A percentile compares a stretch with the other conserved stretches of the same genome.
Conservation (phyloP, 2,329 filamentous ascomycete genomes). For the Gremmenia infestans region DNA sequence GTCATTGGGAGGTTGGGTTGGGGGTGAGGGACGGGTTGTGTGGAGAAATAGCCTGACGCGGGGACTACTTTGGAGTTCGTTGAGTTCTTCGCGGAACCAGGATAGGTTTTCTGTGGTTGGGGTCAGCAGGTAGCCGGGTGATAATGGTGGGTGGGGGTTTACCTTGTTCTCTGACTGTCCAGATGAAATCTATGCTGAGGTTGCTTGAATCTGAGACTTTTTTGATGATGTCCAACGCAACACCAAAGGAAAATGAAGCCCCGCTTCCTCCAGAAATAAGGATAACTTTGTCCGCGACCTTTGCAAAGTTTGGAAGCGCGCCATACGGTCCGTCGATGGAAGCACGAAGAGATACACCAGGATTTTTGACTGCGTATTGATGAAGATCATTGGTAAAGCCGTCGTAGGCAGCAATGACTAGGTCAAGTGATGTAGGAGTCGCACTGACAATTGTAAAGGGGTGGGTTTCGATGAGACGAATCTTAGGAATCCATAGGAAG, state of each 20-base stretch:
- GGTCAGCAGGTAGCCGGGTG: not conserved
- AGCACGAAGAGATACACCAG: conserved; percentile 44
- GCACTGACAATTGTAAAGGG: conserved; percentile 55
- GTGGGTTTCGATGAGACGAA: conserved; percentile 54
- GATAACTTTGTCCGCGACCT: conserved; percentile 49
- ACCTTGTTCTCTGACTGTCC: conserved; percentile 45
- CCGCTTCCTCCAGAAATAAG: conserved; percentile 57
- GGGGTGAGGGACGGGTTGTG: conserved; percentile 19
- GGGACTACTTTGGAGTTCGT: conserved; percentile 25
- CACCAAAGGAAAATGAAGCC: conserved; percentile 52
- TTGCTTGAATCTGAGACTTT: conserved; percentile 32
- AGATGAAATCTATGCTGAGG: conserved; percentile 42
- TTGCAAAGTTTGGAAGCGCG: conserved; percentile 45
- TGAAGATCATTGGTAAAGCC: conserved; percentile 56
- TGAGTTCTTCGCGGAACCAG: conserved; percentile 25
- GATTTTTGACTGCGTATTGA: conserved; percentile 44
- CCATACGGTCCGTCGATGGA: conserved; percentile 59
- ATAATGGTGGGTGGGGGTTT: not conserved
- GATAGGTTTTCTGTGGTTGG: conserved; percentile 13
- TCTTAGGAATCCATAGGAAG: conserved; percentile 57
- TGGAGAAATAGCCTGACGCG: conserved; percentile 30
- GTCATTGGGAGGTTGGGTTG: not conserved
- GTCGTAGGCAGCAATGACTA: conserved; percentile 52
- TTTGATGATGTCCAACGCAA: conserved; percentile 42
- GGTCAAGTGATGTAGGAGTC: conserved; percentile 40